Evolutionary conservation across 106 monocot genomes (phyloP).

Genomic region (Chionographis japonica): DNA sequence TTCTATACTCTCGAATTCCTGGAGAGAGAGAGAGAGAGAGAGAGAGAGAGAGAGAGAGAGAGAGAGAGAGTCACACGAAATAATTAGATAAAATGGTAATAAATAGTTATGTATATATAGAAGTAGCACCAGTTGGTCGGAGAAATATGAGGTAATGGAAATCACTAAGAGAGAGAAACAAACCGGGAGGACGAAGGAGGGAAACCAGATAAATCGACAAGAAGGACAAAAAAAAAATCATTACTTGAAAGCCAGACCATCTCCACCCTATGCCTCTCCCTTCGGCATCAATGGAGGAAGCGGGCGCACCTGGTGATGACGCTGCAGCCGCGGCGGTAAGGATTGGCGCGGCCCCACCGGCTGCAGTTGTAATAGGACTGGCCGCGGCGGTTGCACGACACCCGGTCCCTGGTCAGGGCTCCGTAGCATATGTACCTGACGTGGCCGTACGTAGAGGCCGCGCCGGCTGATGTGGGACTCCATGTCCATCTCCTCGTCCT

Average conservation of each 20-base stretch:
- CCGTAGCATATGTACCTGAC: constrained; percentile 6
- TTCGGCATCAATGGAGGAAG: neutral
- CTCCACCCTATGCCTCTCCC: too few species aligned
- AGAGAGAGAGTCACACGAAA: too few species aligned
- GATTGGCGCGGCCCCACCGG: neutral
- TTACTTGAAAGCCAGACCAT: neutral
- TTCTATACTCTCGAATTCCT: too few species aligned
- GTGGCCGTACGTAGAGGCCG: neutral
- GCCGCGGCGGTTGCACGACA: constrained; percentile 11
- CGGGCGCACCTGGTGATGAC: constrained; percentile 13
- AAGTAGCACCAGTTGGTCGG: too few species aligned
- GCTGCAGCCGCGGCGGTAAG: constrained; percentile 20
- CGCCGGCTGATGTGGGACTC: constrained; percentile 8
- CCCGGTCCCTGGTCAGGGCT: constrained; percentile 4
- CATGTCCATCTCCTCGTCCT: constrained; percentile 13
- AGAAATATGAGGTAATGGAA: too few species aligned
- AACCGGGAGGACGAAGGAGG: too few species aligned
- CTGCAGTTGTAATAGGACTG: constrained; percentile 17
- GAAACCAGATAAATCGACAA: too few species aligned
- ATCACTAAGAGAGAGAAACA: too few species aligned
- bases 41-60: too few species aligned
- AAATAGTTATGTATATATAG: too few species aligned
- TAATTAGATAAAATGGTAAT: too few species aligned
- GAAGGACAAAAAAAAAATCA: neutral
- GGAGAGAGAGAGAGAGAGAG: too few species aligned